These are phyloP conservation scores for Articulospora tetracladia DNA, from an alignment of 495 filamentous ascomycete genomes.

Conservation along the genomic window DNA sequence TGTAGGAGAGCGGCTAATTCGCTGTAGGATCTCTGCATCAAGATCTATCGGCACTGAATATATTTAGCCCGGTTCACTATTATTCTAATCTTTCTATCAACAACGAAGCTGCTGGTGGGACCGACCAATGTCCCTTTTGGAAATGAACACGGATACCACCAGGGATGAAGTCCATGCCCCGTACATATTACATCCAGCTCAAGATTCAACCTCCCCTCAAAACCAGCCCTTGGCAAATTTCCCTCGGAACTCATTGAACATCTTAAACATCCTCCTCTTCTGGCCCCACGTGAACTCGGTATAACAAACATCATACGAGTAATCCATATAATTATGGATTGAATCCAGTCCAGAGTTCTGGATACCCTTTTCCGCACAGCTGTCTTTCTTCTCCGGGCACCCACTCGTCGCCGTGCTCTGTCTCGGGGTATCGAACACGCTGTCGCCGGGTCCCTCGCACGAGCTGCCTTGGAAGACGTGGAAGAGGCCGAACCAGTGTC, in stretches of 20 bases:
- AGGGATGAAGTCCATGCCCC: too few relatives aligned
- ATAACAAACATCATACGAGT: not conserved
- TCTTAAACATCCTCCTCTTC: slow-evolving; percentile 1
- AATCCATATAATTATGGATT: not conserved
- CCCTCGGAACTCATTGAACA: not conserved
- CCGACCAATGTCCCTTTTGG: too few relatives aligned
- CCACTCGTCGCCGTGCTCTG: not conserved
- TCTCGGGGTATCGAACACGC: not conserved
- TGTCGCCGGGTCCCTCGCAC: not conserved
- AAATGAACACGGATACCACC: too few relatives aligned
- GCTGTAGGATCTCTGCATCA: too few relatives aligned
- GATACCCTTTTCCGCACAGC: not conserved
- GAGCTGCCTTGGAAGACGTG: not conserved
- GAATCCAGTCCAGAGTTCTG: not conserved
- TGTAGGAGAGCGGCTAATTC: too few relatives aligned
- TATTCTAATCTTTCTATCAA: too few relatives aligned
- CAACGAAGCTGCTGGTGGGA: too few relatives aligned
- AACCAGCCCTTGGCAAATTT: not conserved
- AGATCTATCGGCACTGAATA: too few relatives aligned
- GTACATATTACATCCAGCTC: too few relatives aligned
- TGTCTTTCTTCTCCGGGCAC: not conserved
- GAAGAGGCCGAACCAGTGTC: not conserved
- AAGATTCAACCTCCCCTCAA: not conserved
- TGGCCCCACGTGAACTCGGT: not conserved
- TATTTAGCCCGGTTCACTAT: too few relatives aligned